Base-by-base conservation (phyloP, 2,329 filamentous ascomycete species). In the Stagonosporopsis rhizophila region DNA sequence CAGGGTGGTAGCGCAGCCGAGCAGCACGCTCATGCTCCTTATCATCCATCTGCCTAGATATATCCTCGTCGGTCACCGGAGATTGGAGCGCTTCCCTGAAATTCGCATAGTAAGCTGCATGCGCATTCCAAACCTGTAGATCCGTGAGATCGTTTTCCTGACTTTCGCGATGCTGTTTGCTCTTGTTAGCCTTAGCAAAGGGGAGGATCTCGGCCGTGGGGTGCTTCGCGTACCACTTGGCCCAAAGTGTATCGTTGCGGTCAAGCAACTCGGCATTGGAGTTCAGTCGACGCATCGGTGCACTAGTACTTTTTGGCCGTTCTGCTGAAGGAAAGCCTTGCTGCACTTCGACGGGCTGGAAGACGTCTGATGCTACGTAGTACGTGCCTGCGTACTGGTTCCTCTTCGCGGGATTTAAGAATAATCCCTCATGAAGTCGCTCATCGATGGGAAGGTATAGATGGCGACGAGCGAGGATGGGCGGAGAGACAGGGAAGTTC, bases 201-300 rank as follows among this genome's bases (percentile, higher is more conserved):
- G 55, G 52, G 35, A 59, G 17, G 14, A 32, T 15, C 3, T 52
- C 51, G 2, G 56, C 32, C 2, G 23, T 47, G 4, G 48, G 27
- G 7, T 38, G 40, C 34, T 47, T 52, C 3, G 49, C 38, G 25
- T 56, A 52, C 50, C 58, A 64, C 14, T 49, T 41, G 3, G 48
- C 46, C 61, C 61, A 66, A 0, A n/a, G 20, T 6, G 59, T 40
- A 0, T 34, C 44, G 8, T 56, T 38, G 5, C 56, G 56, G 22
- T 65, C 53, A 1, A 67, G 49, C 4, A 62, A 27, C 12, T 23
- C 52, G 6, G 32, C 47, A 22, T 39, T 20, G 23, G 49, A 6
- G 19, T 32, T 32, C 20, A 17, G 6, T 9, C 11, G 1, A 19
- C 28, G 28, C 12, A 11, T 30, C 28, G 28, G 28, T 30, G 28